Evolutionary conservation across 345 rosid genomes (phyloP).

Genomic region (Lepidium africanum): DNA sequence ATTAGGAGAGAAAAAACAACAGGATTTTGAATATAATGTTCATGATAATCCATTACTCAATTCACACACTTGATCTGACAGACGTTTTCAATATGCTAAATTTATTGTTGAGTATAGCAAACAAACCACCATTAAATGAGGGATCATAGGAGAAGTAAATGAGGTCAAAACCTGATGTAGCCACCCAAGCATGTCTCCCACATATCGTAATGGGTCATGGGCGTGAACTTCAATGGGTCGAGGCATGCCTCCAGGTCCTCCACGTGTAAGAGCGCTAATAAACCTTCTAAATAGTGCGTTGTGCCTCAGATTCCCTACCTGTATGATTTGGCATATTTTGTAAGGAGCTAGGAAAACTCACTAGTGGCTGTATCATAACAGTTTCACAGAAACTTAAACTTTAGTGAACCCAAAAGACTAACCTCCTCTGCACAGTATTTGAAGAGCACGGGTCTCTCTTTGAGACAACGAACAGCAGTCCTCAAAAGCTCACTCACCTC

Average conservation of each 20-base stretch:
- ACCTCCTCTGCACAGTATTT: constrained; percentile 99
- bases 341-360: background rate
- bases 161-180: constrained; percentile 74
- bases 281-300: constrained; percentile 95
- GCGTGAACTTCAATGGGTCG: constrained; percentile 99
- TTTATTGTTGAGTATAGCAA: background rate
- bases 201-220: constrained; percentile 96
- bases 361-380: background rate
- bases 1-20: background rate
- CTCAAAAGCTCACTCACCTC: constrained; percentile 82
- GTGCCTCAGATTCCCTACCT: constrained; percentile 98
- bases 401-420: constrained; percentile 11
- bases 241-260: constrained; percentile 97
- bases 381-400: background rate
- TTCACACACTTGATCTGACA: background rate
- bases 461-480: constrained; percentile 79
- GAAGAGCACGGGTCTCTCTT: constrained; percentile 93
- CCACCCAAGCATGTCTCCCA: constrained; percentile 99
- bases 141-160: background rate
- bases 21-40: background rate
- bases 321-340: constrained; percentile 13
- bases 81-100: background rate
- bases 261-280: constrained; percentile 97
- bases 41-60: background rate
- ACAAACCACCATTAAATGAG: background rate